Evolutionary conservation across 495 filamentous ascomycete species (phyloP).

Genomic region (Penicillium coprophilum): DNA sequence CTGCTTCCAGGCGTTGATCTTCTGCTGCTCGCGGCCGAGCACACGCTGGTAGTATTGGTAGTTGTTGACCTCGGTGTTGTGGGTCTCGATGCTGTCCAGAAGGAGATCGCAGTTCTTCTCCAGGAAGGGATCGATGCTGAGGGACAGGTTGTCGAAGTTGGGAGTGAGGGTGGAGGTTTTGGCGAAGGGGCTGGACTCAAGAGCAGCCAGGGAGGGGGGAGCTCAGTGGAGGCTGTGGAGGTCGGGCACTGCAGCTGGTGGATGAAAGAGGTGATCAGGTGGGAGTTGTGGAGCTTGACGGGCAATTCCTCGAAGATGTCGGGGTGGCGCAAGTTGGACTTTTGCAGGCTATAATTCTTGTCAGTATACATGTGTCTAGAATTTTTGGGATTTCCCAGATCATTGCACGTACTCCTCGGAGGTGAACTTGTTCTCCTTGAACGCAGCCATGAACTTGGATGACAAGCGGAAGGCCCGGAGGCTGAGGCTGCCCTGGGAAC

Average conservation of each 20-base stretch:
- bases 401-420: conserved; percentile 72
- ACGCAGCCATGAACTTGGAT: conserved; percentile 83
- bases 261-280: conserved; percentile 91
- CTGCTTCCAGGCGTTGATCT: conserved; percentile 91
- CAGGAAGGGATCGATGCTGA: conserved; percentile 96
- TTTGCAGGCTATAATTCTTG: conserved; percentile 65
- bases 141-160: conserved; percentile 83
- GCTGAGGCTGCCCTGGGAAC: conserved; percentile 85
- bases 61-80: conserved; percentile 99
- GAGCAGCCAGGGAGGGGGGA: conserved; percentile 75
- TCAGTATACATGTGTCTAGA: conserved; percentile 20
- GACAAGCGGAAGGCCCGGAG: conserved; percentile 90
- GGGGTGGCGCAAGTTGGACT: conserved; percentile 87
- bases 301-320: conserved; percentile 93
- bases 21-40: conserved; percentile 90
- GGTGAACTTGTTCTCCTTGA: conserved; percentile 95
- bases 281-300: conserved; percentile 91
- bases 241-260: conserved; percentile 75
- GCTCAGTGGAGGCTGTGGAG: conserved; percentile 58
- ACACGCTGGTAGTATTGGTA: conserved; percentile 97
- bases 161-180: conserved; percentile 67
- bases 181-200: conserved; percentile 53
- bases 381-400: background rate
- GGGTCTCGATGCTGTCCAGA: conserved; percentile 92
- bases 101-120: conserved; percentile 97